Percentiles rank a stretch among this genome's conserved stretches.
Evolutionary conservation across 352 stramenopile genomes (phyloP).

Genomic region (Pythium aphanidermatum): DNA sequence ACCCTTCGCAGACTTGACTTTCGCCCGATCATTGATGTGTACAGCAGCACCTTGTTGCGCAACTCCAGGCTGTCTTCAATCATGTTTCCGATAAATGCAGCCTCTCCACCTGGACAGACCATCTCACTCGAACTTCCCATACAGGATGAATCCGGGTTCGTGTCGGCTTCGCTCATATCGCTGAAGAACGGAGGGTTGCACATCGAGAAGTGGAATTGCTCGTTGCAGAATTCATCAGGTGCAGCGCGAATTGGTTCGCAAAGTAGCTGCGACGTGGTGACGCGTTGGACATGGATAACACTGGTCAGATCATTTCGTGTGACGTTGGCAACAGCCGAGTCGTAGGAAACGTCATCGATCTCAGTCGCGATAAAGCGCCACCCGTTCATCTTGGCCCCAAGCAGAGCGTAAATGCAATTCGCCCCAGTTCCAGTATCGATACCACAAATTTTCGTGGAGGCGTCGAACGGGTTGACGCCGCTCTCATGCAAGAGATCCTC

Average conservation of each 20-base stretch:
- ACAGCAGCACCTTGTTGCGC: slow-evolving; percentile 84
- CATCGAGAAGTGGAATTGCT: slow-evolving; percentile 90
- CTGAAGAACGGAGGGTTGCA: slow-evolving; percentile 97
- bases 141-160: slow-evolving; percentile 65
- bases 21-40: slow-evolving; percentile 92
- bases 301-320: slow-evolving; percentile 74
- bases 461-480: slow-evolving; percentile 23
- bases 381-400: slow-evolving; percentile 81
- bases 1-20: slow-evolving; percentile 91
- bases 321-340: slow-evolving; percentile 86
- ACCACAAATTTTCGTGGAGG: slow-evolving; percentile 32
- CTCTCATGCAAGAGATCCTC: slow-evolving; percentile 80
- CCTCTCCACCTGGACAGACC: slow-evolving; percentile 88
- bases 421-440: slow-evolving; percentile 96
- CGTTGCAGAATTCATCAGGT: background rate
- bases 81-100: slow-evolving; percentile 92
- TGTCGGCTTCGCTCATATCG: slow-evolving; percentile 62
- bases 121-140: slow-evolving; percentile 79
- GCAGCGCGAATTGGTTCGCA: slow-evolving; percentile 38
- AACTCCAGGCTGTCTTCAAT: slow-evolving; percentile 88
- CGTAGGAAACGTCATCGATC: slow-evolving; percentile 84
- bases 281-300: slow-evolving; percentile 49
- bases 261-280: slow-evolving; percentile 35
- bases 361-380: slow-evolving; percentile 95
- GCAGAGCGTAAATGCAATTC: slow-evolving; percentile 94